These are phyloP conservation scores for Aspergillus baeticus DNA, from an alignment of 495 filamentous ascomycete genomes.

Conservation along the genomic window DNA sequence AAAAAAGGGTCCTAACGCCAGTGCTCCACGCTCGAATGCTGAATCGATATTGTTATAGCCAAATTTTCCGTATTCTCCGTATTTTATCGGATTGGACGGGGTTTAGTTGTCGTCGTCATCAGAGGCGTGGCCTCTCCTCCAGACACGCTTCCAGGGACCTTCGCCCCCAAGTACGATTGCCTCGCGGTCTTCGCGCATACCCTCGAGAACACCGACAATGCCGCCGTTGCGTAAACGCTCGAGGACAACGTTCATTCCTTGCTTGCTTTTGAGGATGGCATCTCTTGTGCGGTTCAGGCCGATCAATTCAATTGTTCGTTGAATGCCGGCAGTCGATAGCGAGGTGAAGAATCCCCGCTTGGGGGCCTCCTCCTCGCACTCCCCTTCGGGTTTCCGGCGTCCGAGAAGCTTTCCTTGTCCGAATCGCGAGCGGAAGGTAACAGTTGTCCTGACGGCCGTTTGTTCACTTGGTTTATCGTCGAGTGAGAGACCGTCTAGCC, in stretches of 20 bases:
- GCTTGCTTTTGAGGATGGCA: slow-evolving; percentile 80
- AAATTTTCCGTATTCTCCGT: slow-evolving; percentile 5
- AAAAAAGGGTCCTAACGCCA: slow-evolving; percentile 24
- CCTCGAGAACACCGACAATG: slow-evolving; percentile 81
- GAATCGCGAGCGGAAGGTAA: slow-evolving; percentile 81
- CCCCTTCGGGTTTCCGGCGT: slow-evolving; percentile 36
- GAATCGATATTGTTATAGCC: slow-evolving; percentile 23
- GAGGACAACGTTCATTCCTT: slow-evolving; percentile 94
- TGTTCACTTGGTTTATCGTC: slow-evolving; percentile 51
- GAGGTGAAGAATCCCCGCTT: slow-evolving; percentile 64
- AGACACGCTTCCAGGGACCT: slow-evolving; percentile 50
- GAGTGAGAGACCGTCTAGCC: slow-evolving; percentile 29
- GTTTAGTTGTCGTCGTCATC: slow-evolving; percentile 34
- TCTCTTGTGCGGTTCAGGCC: slow-evolving; percentile 80
- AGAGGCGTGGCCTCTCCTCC: slow-evolving; percentile 33
- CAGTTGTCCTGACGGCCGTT: slow-evolving; percentile 80
- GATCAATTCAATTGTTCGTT: slow-evolving; percentile 86
- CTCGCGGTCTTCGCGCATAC: slow-evolving; percentile 71
- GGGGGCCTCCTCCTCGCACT: slow-evolving; percentile 50
- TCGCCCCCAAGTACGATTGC: slow-evolving; percentile 37
- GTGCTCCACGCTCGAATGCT: slow-evolving; percentile 38
- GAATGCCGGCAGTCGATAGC: slow-evolving; percentile 78
- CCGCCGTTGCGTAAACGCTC: slow-evolving; percentile 80
- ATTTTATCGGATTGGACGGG: not conserved
- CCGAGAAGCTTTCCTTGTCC: slow-evolving; percentile 69